Evolutionary conservation across 225 moss, liverwort and hornwort genomes (phyloP).

Genomic region (Marchantia paleacea): DNA sequence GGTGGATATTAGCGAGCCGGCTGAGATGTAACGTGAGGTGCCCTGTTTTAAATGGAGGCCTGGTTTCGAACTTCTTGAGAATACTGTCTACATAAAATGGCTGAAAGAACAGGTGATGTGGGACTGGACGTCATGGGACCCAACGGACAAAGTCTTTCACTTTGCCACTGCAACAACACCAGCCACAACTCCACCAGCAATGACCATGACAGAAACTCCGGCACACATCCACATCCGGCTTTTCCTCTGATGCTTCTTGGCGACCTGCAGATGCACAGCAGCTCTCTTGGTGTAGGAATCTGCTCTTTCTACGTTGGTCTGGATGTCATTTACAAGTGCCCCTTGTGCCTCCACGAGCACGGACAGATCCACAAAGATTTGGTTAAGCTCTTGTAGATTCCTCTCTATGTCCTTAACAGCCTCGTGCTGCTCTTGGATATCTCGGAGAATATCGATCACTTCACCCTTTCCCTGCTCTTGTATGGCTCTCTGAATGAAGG

Average conservation of each 20-base stretch:
- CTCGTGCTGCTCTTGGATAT: constrained; percentile 41
- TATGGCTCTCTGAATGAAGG: constrained; percentile 37
- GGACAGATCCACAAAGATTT: constrained; percentile 37
- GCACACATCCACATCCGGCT: constrained; percentile 26
- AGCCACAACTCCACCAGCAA: constrained; percentile 14
- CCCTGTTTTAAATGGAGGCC: too few relatives aligned
- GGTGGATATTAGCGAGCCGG: too few relatives aligned
- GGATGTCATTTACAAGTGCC: constrained; percentile 34
- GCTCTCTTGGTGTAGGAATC: constrained; percentile 24
- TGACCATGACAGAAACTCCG: constrained; percentile 5
- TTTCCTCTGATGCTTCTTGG: constrained; percentile 24
- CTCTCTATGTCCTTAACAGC: constrained; percentile 43
- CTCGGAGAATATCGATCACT: constrained; percentile 29
- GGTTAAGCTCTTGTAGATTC: constrained; percentile 32
- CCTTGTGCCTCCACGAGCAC: constrained; percentile 42
- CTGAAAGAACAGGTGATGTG: too few relatives aligned
- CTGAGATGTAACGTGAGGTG: too few relatives aligned
- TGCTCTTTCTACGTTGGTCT: constrained; percentile 28
- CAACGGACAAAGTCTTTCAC: not conserved
- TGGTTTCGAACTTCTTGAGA: too few relatives aligned
- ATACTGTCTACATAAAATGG: too few relatives aligned
- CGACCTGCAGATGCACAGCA: constrained; percentile 22
- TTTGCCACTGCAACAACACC: not conserved
- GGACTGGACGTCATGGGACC: too few relatives aligned
- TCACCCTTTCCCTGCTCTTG: constrained; percentile 39